Conservation (phyloP, 2,329 filamentous ascomycete genomes). For the Clonostachys sp. region DNA sequence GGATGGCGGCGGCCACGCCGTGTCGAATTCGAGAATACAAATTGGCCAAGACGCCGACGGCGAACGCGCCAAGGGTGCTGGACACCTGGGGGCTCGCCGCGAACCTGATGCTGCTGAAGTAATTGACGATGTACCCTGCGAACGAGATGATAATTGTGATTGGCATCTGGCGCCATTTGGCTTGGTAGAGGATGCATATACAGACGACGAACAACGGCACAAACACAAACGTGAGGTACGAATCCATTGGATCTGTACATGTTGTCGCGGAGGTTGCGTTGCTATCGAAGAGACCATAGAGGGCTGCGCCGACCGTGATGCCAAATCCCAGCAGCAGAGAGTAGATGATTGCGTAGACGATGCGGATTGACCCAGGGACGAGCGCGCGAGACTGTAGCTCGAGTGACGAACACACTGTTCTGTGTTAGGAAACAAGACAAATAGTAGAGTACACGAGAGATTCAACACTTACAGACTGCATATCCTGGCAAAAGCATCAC, state of each 20-base stretch:
- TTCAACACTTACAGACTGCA: slow-evolving; percentile 42
- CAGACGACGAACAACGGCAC: slow-evolving; percentile 71
- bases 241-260: slow-evolving; percentile 37
- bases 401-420: slow-evolving; percentile 38
- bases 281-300: slow-evolving; percentile 57
- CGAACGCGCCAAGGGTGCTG: slow-evolving; percentile 72
- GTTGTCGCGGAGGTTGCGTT: slow-evolving; percentile 39
- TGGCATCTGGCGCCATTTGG: slow-evolving; percentile 75
- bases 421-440: slow-evolving; percentile 9
- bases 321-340: slow-evolving; percentile 69
- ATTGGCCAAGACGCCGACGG: slow-evolving; percentile 73
- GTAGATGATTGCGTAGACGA: slow-evolving; percentile 73
- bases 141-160: slow-evolving; percentile 72
- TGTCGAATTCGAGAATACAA: slow-evolving; percentile 61
- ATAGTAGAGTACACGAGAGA: background rate
- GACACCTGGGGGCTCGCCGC: slow-evolving; percentile 67
- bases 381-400: slow-evolving; percentile 67
- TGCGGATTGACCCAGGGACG: slow-evolving; percentile 66
- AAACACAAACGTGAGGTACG: slow-evolving; percentile 58
- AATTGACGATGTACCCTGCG: slow-evolving; percentile 72
- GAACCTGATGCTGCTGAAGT: slow-evolving; percentile 64
- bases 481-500: slow-evolving; percentile 64
- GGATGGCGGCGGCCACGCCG: slow-evolving; percentile 41
- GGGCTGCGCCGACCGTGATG: slow-evolving; percentile 61
- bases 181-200: slow-evolving; percentile 73